A percentile compares a stretch with the other conserved stretches of the same genome.
Conservation (phyloP, 208 protist genomes). For the Pavlovales sp. region DNA sequence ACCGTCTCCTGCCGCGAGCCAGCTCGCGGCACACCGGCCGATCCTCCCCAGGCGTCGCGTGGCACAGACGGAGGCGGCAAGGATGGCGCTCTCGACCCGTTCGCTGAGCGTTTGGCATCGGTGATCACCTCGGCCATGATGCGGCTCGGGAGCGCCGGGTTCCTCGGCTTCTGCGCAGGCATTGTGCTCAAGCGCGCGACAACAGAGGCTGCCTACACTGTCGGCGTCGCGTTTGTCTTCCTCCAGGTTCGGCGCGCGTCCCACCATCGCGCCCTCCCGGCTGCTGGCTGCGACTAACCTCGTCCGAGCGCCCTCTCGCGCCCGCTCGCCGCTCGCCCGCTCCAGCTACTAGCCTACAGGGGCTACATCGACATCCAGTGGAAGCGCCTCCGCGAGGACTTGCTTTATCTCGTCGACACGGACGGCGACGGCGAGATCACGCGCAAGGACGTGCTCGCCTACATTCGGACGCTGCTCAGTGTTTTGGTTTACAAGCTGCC, state of each 20-base stretch:
- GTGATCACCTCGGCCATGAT: background rate
- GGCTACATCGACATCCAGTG: background rate
- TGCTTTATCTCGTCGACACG: background rate
- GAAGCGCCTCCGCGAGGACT: background rate
- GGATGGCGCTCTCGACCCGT: background rate
- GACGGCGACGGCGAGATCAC: background rate
- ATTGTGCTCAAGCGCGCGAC: background rate
- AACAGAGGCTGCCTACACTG: background rate
- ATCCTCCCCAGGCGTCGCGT: no score
- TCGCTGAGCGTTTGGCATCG: background rate
- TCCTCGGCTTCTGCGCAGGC: background rate
- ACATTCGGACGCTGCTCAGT: background rate
- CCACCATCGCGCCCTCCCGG: no score
- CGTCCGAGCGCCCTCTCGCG: no score
- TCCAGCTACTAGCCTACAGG: background rate
- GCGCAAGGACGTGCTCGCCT: background rate
- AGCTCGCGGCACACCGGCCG: no score
- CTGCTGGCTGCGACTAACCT: no score
- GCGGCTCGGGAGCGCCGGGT: background rate
- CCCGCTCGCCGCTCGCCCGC: no score
- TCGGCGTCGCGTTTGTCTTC: background rate
- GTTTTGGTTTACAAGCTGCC: background rate
- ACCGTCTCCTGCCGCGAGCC: no score
- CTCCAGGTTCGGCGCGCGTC: background rate
- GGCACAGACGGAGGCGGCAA: no score